Conservation (phyloP, 345 rosid genomes). For the Citrus australasica region DNA sequence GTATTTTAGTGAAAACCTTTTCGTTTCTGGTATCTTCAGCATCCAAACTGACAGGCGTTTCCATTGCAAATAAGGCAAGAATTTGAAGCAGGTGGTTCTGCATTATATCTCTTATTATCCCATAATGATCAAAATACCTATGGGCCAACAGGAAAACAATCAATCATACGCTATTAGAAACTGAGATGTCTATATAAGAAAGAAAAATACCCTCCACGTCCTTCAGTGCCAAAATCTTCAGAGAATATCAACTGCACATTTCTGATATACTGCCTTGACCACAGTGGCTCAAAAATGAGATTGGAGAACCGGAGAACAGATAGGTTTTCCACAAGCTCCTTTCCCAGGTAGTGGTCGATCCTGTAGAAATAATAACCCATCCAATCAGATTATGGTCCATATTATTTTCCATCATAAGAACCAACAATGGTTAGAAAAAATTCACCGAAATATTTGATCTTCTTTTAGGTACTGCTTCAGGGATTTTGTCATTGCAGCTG, state of each 20-base stretch:
- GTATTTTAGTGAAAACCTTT: constrained; percentile 46
- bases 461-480: constrained; percentile 80
- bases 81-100: constrained; percentile 99
- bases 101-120: constrained; percentile 97
- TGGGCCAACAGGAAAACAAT: constrained; percentile 4
- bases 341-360: constrained; percentile 97
- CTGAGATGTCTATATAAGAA: constrained; percentile 1
- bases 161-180: not conserved
- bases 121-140: constrained; percentile 94
- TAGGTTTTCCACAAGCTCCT: constrained; percentile 95
- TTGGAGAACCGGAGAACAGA: constrained; percentile 98
- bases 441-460: constrained; percentile 93
- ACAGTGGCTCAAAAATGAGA: constrained; percentile 92
- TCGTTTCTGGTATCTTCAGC: constrained; percentile 98
- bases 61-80: constrained; percentile 98
- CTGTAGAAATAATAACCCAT: constrained; percentile 39
- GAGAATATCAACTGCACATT: constrained; percentile 93
- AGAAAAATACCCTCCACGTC: constrained; percentile 89
- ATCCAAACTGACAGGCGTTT: constrained; percentile 97
- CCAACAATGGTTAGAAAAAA: constrained; percentile 1
- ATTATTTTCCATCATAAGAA: not conserved
- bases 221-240: constrained; percentile 98
- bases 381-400: constrained; percentile 16
- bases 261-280: constrained; percentile 96
- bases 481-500: constrained; percentile 85